Evolutionary conservation across 257 asterid species (phyloP), one percentile per base, ranked within the genome.

Genomic region (Solanum lignicaule): DNA sequence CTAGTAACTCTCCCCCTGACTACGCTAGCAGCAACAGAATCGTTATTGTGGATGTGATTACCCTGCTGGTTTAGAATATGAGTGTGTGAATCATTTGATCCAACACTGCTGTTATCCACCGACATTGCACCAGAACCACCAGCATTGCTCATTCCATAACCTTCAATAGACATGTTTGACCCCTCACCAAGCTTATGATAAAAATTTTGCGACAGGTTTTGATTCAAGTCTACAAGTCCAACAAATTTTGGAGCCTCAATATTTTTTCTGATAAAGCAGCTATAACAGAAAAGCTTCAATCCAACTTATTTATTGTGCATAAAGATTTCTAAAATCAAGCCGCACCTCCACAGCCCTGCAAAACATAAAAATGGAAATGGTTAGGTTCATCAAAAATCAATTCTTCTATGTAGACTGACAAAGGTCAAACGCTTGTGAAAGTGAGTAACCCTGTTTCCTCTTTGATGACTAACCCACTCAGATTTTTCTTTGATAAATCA

Each of bases 101-200:
- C 99, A 71, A 93, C 97, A 88, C 99, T 96, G 90, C 99, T 96
- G 92, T 95, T 95, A 89, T 93, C 98, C 92, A 94, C 78, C 0
- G 98, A 89, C 98, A 96, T 96, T 75, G 98, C 96, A 88, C 94
- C 95, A 25, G 99, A 96, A 46, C 98, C 98, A 86, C 98, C 98
- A 25, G 95, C 98, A 75, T 89, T 95, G 94, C 96, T 95, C 97
- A 95, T 96, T 87, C 93, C 96, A 55, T 90, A 94, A 92, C 99
- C 95, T 74, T 96, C 98, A 3, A 91, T 88, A 1, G 98, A 96
- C 98, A 96, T 93, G 91, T 94, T 91, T 41, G 98, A 94, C 29
- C 98, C 99, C 93, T 96, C 97, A 7, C 93, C 90, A 69, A 96
- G 98, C 95, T 95, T 94, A 90, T 92, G 96, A 91, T 96, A 94